Evolutionary conservation across 139 green algal genomes (phyloP).

Genomic region (Chlorella sp.): DNA sequence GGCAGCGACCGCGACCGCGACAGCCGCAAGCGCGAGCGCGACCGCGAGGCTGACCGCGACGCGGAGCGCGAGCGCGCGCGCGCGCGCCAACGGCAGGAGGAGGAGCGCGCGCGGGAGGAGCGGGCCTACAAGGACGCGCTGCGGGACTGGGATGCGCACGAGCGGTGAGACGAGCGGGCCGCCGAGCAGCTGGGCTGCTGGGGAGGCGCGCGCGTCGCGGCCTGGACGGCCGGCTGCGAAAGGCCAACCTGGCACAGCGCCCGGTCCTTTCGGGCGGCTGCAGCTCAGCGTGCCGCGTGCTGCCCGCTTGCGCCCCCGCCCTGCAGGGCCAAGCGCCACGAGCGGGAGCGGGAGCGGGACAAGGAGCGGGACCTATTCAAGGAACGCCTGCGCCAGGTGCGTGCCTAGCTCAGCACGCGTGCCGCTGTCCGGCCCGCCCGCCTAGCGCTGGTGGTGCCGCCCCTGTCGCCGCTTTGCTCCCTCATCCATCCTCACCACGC

Average conservation of each 20-base stretch:
- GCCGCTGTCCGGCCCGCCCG: too few species aligned
- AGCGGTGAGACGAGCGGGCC: constrained; percentile 36
- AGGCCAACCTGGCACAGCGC: too few species aligned
- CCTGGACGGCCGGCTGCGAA: too few species aligned
- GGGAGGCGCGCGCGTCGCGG: too few species aligned
- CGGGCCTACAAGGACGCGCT: constrained; percentile 50
- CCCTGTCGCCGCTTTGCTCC: too few species aligned
- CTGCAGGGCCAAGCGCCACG: too few species aligned
- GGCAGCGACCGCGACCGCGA: background rate
- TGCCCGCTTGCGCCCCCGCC: background rate
- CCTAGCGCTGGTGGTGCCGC: too few species aligned
- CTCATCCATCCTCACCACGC: too few species aligned
- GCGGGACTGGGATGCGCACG: constrained; percentile 59
- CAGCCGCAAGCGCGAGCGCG: constrained; percentile 3
- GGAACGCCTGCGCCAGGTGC: constrained; percentile 41
- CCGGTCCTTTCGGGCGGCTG: background rate
- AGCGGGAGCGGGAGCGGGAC: constrained; percentile 47
- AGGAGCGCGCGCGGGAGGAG: constrained; percentile 37
- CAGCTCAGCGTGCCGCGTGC: background rate
- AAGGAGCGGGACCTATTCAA: constrained; percentile 31
- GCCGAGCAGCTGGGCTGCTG: too few species aligned
- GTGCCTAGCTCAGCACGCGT: background rate
- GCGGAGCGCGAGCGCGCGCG: constrained; percentile 38
- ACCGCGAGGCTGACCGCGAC: constrained; percentile 10
- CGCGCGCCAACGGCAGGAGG: constrained; percentile 51